Base-by-base conservation (phyloP, 2,329 filamentous ascomycete genomes). In the Phaeosphaeria sp. region DNA sequence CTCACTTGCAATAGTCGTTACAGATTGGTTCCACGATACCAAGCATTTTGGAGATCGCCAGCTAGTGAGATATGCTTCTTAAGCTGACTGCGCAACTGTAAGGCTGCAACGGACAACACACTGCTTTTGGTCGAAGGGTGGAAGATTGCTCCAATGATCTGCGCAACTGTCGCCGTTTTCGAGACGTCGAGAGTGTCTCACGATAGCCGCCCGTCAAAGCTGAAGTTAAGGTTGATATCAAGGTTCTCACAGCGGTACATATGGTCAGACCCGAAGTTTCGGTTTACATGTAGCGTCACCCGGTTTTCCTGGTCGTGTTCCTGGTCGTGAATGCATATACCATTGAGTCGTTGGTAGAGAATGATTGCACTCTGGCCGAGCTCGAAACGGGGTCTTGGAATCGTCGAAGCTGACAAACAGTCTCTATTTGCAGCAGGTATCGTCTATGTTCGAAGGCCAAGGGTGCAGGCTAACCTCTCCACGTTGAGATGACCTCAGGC, bases 31-130 rank as follows among this genome's bases (percentile, higher is more conserved):
- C 43, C 53, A 43, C 21, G 43, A 45, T 58, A 55, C 55, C 57
- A 67, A 64, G 64, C 63, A 59, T n/a, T 65, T 62, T 42, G 42
- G 49, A 30, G 64, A 70, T 68, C 66, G 33, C 20, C 63, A 61
- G 53, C 64, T 64, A 66, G 55, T 21, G 39, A 58, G 21, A 52
- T 60, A 63, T 69, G 63, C 63, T 65, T 66, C 57, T 60, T 49
- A 22, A 36, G 60, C 61, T 64, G 56, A 63, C 60, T 43, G 54
- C 55, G 57, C 53, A 13, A 13, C 36, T 18, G 18, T 51, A 40
- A 44, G 21, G 27, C 51, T 27, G 22, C 30, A n/a, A 48, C 51
- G 54, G 46, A 55, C 39, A 39, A 40, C 20, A 25, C 48, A 8
- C 53, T 48, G 46, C 27, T 57, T 36, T 20, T 33, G 40, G 11